Conservation (phyloP, 768 basidiomycete species). For the Tulasnella sp. region DNA sequence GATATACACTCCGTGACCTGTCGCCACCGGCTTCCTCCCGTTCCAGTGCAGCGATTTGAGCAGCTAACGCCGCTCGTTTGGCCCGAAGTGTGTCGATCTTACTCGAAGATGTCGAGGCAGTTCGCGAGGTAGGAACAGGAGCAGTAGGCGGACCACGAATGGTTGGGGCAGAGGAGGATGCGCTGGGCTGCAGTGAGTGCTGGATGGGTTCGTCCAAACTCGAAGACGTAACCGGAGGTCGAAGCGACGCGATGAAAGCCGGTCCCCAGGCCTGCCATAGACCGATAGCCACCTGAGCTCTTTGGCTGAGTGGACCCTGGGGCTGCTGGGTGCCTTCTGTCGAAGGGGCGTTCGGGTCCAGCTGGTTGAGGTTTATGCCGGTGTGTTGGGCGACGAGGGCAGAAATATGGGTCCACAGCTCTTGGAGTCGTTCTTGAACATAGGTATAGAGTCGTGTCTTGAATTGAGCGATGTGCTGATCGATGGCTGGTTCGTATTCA, state of each 20-base stretch:
- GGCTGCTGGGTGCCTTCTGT: constrained; percentile 15
- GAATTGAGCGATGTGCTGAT: constrained; percentile 58
- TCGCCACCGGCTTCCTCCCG: neutral
- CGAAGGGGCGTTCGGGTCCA: neutral
- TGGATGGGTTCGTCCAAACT: neutral
- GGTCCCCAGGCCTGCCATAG: constrained; percentile 78
- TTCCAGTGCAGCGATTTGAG: neutral
- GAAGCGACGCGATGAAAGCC: constrained; percentile 51
- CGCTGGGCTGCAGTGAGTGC: constrained; percentile 35
- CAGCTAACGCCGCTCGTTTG: constrained; percentile 42
- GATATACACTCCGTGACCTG: neutral
- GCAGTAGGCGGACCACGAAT: neutral
- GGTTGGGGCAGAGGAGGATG: constrained; percentile 26
- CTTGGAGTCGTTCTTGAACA: constrained; percentile 49
- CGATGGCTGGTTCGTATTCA: constrained; percentile 75
- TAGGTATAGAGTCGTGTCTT: constrained; percentile 49
- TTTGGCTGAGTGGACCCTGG: constrained; percentile 39
- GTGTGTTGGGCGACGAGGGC: constrained; percentile 19
- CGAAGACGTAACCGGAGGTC: constrained; percentile 36
- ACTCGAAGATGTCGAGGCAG: constrained; percentile 17
- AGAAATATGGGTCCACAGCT: constrained; percentile 54
- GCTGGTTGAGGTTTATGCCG: constrained; percentile 7
- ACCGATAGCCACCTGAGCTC: constrained; percentile 47
- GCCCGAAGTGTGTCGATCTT: constrained; percentile 43
- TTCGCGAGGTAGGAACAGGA: neutral